Evolutionary conservation across 179 eudicot species (phyloP), one percentile per base, ranked within the genome.

Genomic region (Drosera spatulata): DNA sequence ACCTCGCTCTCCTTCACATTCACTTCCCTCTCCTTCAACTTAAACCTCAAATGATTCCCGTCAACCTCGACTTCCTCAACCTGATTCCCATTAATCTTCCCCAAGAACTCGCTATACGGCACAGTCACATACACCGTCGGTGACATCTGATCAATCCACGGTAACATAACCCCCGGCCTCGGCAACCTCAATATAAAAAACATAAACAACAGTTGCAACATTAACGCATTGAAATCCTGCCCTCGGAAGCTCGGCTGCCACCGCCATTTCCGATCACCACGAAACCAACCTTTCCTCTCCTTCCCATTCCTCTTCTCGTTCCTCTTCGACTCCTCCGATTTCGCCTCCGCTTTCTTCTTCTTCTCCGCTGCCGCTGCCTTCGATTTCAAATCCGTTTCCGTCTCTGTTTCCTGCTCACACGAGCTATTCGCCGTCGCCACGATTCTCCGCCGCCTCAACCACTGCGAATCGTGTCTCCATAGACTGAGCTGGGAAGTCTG

Each of bases 1-100:
- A 64, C 69, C 66, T 73, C 88, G 33, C 33, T 22, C 33, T 22
- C 33, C 33, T 22, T 22, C 54, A 4, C 59, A 75, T 54, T 59
- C 51, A 12, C 57, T 10, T 9, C 72, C 15, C 51, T 73, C 41
- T 75, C 85, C 81, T 84, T 91, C 89, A 91, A 69, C 68, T 74
- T 85, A 56, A 88, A 91, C 91, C 80, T 76, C 14, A 91, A 73
- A 69, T 88, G 84, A 4, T 84, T 88, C 33, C 94, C 98, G 76
- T 91, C 96, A 42, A 91, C 95, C 77, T 88, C 98, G 59, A 91
- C 98, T 66, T 91, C 88, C 65, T 88, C 78, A 51, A 91, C 98
- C 76, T 77, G 75, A 71, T 91, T 74, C 39, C 62, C 56, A 72
- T 77, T 88, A 60, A 91, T 69, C 73, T 75, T 88, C 77, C 61